Evolutionary conservation across 495 filamentous ascomycete species (phyloP).

Genomic region (Podospora appendiculata): DNA sequence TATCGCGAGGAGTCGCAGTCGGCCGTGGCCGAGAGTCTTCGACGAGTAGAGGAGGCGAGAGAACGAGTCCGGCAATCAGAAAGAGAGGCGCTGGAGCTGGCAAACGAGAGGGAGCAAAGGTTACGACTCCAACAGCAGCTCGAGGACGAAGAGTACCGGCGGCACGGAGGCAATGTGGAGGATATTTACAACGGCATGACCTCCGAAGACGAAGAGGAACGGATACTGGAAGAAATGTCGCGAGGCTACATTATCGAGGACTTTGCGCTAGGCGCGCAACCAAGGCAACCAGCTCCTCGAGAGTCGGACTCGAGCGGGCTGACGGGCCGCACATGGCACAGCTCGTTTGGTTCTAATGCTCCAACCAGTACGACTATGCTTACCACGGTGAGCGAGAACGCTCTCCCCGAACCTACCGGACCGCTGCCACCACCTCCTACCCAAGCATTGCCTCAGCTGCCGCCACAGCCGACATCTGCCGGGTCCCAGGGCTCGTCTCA

Average conservation of each 20-base stretch:
- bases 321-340: constrained; percentile 81
- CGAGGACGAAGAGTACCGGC: constrained; percentile 29
- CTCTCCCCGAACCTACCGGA: constrained; percentile 18
- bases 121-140: constrained; percentile 29
- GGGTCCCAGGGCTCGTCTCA: constrained; percentile 26
- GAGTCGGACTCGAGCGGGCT: constrained; percentile 84
- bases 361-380: constrained; percentile 65
- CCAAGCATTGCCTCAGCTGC: constrained; percentile 23
- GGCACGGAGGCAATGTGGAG: constrained; percentile 14
- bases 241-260: constrained; percentile 80
- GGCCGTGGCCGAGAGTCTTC: constrained; percentile 50
- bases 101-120: constrained; percentile 44
- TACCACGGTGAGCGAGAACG: constrained; percentile 64
- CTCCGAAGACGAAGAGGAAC: constrained; percentile 87
- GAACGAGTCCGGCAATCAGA: constrained; percentile 74
- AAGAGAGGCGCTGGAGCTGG: constrained; percentile 60
- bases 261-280: constrained; percentile 68
- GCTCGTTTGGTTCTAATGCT: constrained; percentile 71
- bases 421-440: constrained; percentile 30
- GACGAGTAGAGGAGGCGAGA: constrained; percentile 70
- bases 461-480: constrained; percentile 15
- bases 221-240: constrained; percentile 88
- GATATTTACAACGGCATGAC: constrained; percentile 59
- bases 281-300: constrained; percentile 71
- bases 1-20: constrained; percentile 34